Percentiles rank a stretch among this genome's conserved stretches.
phyloP scores from a whole-genome alignment of 225 moss, liverwort and hornwort genomes.

The Physcomitrellopsis africana region DNA sequence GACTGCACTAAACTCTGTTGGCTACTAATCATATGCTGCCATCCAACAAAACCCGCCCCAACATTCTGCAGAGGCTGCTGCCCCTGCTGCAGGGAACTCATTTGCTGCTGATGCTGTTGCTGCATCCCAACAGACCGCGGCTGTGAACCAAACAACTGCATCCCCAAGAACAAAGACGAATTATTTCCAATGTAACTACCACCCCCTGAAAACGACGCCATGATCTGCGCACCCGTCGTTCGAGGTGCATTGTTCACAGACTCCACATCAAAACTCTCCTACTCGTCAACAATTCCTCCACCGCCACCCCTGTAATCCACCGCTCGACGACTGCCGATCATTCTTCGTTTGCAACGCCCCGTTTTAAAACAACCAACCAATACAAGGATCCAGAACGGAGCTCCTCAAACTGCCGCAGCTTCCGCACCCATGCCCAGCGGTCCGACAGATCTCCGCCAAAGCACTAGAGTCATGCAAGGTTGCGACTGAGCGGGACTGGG shows the following conservation, averaged over 20 bases:
- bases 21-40: slow-evolving; percentile 46
- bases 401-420: slow-evolving; percentile 20
- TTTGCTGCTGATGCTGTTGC: slow-evolving; percentile 45
- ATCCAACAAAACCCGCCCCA: slow-evolving; percentile 30
- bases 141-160: slow-evolving; percentile 44
- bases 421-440: slow-evolving; percentile 14
- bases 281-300: slow-evolving; percentile 22
- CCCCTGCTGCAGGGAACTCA: slow-evolving; percentile 34
- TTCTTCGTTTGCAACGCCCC: slow-evolving; percentile 35
- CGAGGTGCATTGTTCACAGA: slow-evolving; percentile 31
- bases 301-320: slow-evolving; percentile 25
- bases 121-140: slow-evolving; percentile 33
- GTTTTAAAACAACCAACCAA: slow-evolving; percentile 40
- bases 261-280: slow-evolving; percentile 36
- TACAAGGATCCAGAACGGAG: slow-evolving; percentile 31
- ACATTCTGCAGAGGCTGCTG: slow-evolving; percentile 42
- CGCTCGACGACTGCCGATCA: slow-evolving; percentile 27
- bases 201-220: slow-evolving; percentile 44
- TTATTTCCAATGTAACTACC: slow-evolving; percentile 35
- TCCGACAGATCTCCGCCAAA: slow-evolving; percentile 14
- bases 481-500: too few species aligned
- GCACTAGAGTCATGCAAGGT: too few species aligned
- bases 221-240: slow-evolving; percentile 35
- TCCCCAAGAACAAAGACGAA: slow-evolving; percentile 49
- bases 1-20: slow-evolving; percentile 47